A percentile compares a stretch with the other conserved stretches of the same genome.
phyloP scores from a whole-genome alignment of 1,284 basidiomycete species.

The Marasmius sp. region DNA sequence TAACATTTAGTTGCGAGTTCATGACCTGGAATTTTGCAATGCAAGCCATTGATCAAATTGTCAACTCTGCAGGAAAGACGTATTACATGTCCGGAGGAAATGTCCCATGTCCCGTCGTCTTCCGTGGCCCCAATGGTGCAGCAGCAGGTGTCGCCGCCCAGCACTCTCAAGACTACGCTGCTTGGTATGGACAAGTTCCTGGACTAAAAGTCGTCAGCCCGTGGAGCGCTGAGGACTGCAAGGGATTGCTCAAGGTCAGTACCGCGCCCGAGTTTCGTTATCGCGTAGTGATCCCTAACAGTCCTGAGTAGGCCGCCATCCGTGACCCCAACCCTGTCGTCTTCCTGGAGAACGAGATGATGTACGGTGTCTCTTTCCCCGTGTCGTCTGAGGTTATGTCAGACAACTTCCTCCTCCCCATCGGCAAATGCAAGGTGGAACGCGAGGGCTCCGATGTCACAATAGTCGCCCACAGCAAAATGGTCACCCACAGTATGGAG shows the following conservation, averaged over 20 bases:
- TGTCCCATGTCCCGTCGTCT: constrained; percentile 96
- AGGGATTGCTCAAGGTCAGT: constrained; percentile 91
- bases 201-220: constrained; percentile 98
- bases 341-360: constrained; percentile 99
- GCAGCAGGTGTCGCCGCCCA: constrained; percentile 95
- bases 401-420: constrained; percentile 92
- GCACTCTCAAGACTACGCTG: constrained; percentile 90
- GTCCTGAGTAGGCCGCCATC: constrained; percentile 74
- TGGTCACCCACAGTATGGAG: constrained; percentile 91
- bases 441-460: constrained; percentile 92
- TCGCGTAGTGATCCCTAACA: not conserved
- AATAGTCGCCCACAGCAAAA: constrained; percentile 95
- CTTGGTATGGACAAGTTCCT: constrained; percentile 96
- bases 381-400: constrained; percentile 95
- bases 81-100: constrained; percentile 99
- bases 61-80: constrained; percentile 99
- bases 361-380: constrained; percentile 97
- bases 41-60: constrained; percentile 99
- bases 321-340: constrained; percentile 98
- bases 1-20: constrained; percentile 85
- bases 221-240: constrained; percentile 97
- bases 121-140: constrained; percentile 99
- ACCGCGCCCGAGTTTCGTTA: not conserved
- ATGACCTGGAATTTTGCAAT: constrained; percentile 98
- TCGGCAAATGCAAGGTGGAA: constrained; percentile 98